phyloP scores from a whole-genome alignment of 2,329 filamentous ascomycete genomes.

The Paraphaeosphaeria minitans region DNA sequence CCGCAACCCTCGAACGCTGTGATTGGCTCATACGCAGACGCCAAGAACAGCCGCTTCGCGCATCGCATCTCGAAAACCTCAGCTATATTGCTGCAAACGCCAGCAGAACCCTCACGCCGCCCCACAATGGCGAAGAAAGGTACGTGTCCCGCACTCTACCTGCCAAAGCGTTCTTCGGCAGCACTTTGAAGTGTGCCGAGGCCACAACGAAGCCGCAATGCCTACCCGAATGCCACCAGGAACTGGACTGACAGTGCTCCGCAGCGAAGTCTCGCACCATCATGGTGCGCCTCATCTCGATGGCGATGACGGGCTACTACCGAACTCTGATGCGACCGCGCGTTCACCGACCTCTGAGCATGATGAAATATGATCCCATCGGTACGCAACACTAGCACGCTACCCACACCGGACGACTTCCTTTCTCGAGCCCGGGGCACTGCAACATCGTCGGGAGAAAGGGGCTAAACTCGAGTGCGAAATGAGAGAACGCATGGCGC shows the following conservation, averaged over 20 bases:
- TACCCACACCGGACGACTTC: no score
- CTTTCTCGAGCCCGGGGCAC: no score
- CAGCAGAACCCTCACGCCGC: constrained; percentile 17
- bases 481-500: not conserved
- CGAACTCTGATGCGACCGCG: constrained; percentile 87
- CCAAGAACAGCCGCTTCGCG: constrained; percentile 25
- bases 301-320: constrained; percentile 99
- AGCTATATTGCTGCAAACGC: constrained; percentile 18
- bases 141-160: constrained; percentile 14
- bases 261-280: constrained; percentile 90
- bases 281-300: constrained; percentile 91
- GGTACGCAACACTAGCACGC: constrained; percentile 60
- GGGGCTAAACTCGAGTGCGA: no score
- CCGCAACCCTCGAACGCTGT: constrained; percentile 8
- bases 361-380: constrained; percentile 99
- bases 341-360: constrained; percentile 81
- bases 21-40: constrained; percentile 22
- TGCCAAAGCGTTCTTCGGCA: no score
- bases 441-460: no score
- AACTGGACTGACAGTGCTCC: constrained; percentile 24
- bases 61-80: constrained; percentile 28
- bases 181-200: not conserved
- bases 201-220: not conserved
- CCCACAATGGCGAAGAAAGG: constrained; percentile 45
- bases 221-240: not conserved